Percentiles rank a stretch among this genome's conserved stretches.
Conservation (phyloP, 805 yeast genomes). For the Saccharomycopsis javanensis region DNA sequence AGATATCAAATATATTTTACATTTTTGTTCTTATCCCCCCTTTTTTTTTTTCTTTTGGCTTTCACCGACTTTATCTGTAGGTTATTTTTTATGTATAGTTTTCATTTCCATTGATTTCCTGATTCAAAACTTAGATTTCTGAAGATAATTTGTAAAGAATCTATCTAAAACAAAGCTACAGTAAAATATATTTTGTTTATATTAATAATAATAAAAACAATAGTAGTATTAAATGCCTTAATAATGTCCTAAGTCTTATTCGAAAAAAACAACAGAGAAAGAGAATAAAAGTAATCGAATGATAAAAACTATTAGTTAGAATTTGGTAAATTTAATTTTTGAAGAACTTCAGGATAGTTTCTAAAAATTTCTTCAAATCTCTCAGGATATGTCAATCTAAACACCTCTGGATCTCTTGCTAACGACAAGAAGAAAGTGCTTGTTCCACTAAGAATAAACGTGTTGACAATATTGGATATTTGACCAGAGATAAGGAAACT, state of each 20-base stretch:
- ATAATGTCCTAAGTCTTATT: too few species aligned
- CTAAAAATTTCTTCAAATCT: slow-evolving; percentile 54
- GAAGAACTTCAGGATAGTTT: slow-evolving; percentile 57
- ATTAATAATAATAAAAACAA: too few species aligned
- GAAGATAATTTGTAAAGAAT: too few species aligned
- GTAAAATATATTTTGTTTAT: too few species aligned
- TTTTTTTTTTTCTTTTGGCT: not conserved
- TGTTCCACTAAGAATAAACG: slow-evolving; percentile 71
- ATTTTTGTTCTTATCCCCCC: not conserved
- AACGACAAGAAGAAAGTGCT: slow-evolving; percentile 78
- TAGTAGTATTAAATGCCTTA: too few species aligned
- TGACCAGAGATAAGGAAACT: slow-evolving; percentile 66
- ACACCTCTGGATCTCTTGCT: slow-evolving; percentile 77
- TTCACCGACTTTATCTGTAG: not conserved
- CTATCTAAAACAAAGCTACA: too few species aligned
- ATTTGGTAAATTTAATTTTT: slow-evolving; percentile 11
- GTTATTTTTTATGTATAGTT: not conserved
- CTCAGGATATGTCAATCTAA: slow-evolving; percentile 62
- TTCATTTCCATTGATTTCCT: too few species aligned
- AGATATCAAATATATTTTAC: not conserved
- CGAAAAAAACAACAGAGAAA: too few species aligned
- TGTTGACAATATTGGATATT: slow-evolving; percentile 60
- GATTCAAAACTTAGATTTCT: too few species aligned
- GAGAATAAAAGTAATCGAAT: too few species aligned
- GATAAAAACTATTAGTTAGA: too few species aligned